Evolutionary conservation across 768 basidiomycete genomes (phyloP), one percentile per base, ranked within the genome.

Genomic region (Rickenella mellea): DNA sequence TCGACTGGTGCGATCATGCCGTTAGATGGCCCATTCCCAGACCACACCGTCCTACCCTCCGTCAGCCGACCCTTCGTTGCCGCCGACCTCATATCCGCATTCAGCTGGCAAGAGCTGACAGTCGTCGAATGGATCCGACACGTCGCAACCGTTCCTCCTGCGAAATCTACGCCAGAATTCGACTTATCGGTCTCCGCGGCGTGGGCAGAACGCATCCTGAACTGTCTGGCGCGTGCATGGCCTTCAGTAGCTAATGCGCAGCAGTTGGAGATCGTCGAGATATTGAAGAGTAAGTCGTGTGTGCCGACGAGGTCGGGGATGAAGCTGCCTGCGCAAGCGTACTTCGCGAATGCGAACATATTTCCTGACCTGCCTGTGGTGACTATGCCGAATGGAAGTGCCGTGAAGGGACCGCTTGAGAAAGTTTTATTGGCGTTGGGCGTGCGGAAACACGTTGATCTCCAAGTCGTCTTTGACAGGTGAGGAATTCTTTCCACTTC

Each of bases 401-500:
- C 57, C 0, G 65, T 92, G 49, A 90, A 85, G 55, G 82, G 80
- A 1, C 60, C 67, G 4, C 55, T 89, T 49, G 90, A 93, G 55
- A 81, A 75, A 48, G 58, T 89, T 2, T 60, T 91, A 5, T 65
- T 74, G 22, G 73, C 71, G 2, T 63, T 97, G 0, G 94, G 91
- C 9, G 88, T 97, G 9, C 75, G 90, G 14, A 88, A 80, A 55
- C 91, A 93, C 48, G 90, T 97, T 6, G 87, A 97, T 46, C 68
- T 97, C 2, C 92, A 97, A 57, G 67, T 96, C 2, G 73, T 99
- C n/a, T 99, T 99, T 55, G 76, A 83, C 41, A 72, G 92, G 81
- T 86, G 41, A 38, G 67, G 50, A 2, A 8, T 30, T 8, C 27
- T 36, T 10, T 36, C 9, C 24, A 19, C 29, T 15, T 22, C 19